A percentile compares a stretch with the other conserved stretches of the same genome.
Conservation (phyloP, 345 rosid genomes). For the Diplotaxis tenuifolia region DNA sequence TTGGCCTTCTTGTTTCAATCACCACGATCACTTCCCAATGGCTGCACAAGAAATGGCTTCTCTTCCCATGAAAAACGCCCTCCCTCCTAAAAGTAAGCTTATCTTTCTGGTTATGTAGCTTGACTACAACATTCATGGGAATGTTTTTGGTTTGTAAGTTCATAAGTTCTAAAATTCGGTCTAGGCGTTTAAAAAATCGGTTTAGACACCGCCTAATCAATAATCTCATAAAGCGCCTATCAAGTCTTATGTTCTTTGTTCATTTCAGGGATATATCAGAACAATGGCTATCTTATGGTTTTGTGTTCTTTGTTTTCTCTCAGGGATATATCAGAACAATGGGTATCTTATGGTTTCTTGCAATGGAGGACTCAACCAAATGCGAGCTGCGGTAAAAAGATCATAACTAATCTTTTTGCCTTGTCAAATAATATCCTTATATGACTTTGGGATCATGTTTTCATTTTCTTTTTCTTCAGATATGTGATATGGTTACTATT, state of each 20-base stretch:
- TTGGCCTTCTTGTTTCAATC: constrained; percentile 76
- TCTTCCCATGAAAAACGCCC: constrained; percentile 44
- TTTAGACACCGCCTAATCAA: no score
- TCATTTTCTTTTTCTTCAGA: constrained; percentile 46
- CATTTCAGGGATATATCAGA: neutral
- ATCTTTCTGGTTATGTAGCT: neutral
- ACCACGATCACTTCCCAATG: constrained; percentile 41
- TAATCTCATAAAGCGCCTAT: no score
- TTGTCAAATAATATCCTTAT: neutral
- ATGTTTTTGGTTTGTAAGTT: neutral
- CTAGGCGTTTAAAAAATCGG: no score
- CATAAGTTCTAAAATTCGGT: no score
- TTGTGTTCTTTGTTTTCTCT: constrained; percentile 18
- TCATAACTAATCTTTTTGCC: neutral
- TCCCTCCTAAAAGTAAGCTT: constrained; percentile 76
- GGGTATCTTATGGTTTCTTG: constrained; percentile 93
- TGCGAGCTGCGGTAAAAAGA: constrained; percentile 80
- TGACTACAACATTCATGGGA: neutral
- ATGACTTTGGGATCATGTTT: constrained; percentile 12
- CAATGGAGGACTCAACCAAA: constrained; percentile 94
- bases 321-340: constrained; percentile 92
- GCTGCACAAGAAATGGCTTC: constrained; percentile 37
- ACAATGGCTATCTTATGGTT: neutral
- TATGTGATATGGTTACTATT: constrained; percentile 88
- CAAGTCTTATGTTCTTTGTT: neutral